Evolutionary conservation across 352 stramenopile genomes (phyloP), one percentile per base, ranked within the genome.

Genomic region (Pythium scleroteichum): DNA sequence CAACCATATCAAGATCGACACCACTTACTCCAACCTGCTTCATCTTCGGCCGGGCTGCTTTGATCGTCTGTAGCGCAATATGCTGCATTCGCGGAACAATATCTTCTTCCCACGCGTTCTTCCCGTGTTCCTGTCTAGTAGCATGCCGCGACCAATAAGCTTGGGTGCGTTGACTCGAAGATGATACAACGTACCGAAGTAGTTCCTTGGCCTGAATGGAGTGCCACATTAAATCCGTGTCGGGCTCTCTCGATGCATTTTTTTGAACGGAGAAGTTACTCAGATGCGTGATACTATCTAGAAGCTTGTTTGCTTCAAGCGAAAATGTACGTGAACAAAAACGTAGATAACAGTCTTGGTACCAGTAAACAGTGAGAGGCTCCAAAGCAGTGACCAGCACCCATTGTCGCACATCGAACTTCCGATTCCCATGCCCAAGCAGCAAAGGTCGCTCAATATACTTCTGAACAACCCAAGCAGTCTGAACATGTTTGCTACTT

Each of bases 351-450:
- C 82, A 87, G 48, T 72, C 47, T 20, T 68, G 47, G 40, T 90
- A 87, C 84, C 84, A 94, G 26, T 81, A 94, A 22, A 71, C 72
- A 0, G 61, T 60, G 19, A 88, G 55, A 7, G 87, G 85, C 26
- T 76, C 55, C 12, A 88, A 65, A 9, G 69, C 76, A 8, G 79
- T 87, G 61, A 96, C 65, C 10, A 96, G 63, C 20, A 94, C 79
- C 87, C 88, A 96, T 67, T 95, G 88, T 5, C 86, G 78, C 45
- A 95, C 78, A 61, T 96, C 88, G 67, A 96, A 95, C 62, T 95
- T 96, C 45, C 72, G 75, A 24, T 64, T 46, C 40, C 78, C 74
- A 12, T 82, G 49, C 29, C 78, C 73, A 6, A 89, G 49, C 22
- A 90, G 56, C 29, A 95, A 59, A 23, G 87, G 88, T 9, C 76